Evolutionary conservation across 331 rosid genomes (phyloP).

Genomic region (Arachis monticola): DNA sequence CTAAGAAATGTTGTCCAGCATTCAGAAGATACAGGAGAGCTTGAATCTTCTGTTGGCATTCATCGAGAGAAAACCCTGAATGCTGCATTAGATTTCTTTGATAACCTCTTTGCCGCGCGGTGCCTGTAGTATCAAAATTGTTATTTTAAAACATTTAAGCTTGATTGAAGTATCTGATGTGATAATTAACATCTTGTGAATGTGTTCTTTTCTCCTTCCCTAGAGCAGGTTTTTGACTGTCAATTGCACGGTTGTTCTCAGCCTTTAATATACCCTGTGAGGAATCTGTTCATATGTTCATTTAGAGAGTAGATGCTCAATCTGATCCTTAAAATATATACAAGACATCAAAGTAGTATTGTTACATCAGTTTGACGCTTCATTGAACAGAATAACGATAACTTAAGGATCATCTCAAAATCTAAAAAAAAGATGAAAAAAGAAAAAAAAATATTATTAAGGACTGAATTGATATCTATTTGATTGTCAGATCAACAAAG

Average conservation of each 20-base stretch:
- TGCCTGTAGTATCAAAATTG: constrained; percentile 70
- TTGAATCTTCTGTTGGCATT: constrained; percentile 54
- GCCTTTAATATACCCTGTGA: constrained; percentile 78
- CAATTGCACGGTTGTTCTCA: constrained; percentile 95
- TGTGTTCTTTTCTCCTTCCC: constrained; percentile 48
- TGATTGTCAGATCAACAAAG: neutral
- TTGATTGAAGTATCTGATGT: constrained; percentile 24
- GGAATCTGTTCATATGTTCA: constrained; percentile 39
- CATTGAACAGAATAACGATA: neutral
- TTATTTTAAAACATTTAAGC: constrained; percentile 26
- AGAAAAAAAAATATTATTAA: neutral
- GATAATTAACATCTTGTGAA: constrained; percentile 18
- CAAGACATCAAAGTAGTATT: no score
- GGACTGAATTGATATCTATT: neutral
- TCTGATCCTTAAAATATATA: neutral
- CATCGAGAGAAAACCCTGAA: constrained; percentile 76
- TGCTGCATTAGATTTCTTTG: constrained; percentile 91
- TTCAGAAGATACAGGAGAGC: constrained; percentile 51
- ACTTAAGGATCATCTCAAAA: neutral
- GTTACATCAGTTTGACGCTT: neutral
- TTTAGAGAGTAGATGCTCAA: neutral
- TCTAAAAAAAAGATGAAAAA: no score
- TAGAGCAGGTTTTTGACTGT: constrained; percentile 89
- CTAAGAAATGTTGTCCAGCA: constrained; percentile 43
- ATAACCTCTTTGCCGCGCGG: constrained; percentile 96